Conservation (phyloP, 768 basidiomycete species). For the Chalciporus piperatus region DNA sequence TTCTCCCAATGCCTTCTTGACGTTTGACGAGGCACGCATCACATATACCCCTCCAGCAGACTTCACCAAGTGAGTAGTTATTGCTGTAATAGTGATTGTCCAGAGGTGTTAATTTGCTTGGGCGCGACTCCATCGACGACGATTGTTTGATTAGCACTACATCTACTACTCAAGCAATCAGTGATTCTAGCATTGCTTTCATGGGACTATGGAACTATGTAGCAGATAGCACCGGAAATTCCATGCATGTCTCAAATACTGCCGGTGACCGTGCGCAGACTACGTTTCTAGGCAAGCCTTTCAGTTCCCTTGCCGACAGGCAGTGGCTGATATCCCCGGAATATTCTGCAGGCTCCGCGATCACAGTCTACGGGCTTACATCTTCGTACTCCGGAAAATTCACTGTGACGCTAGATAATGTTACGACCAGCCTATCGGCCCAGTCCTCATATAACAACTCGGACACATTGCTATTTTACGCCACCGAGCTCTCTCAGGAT, state of each 20-base stretch:
- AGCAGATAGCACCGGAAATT: conserved; percentile 28
- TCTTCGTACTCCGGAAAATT: conserved; percentile 58
- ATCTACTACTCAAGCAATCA: conserved; percentile 36
- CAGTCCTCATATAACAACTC: conserved; percentile 51
- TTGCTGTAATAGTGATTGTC: conserved; percentile 4
- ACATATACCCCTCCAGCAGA: conserved; percentile 35
- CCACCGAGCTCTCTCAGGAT: conserved; percentile 55
- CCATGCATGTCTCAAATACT: conserved; percentile 33
- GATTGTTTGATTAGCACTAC: conserved; percentile 32
- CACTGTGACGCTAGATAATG: conserved; percentile 53
- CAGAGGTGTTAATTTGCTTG: background rate
- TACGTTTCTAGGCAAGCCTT: conserved; percentile 46
- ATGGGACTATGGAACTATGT: conserved; percentile 53
- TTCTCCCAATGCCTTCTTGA: conserved; percentile 39
- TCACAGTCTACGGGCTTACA: conserved; percentile 58
- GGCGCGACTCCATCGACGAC: conserved; percentile 16
- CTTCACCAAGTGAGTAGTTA: conserved; percentile 33
- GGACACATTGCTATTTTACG: conserved; percentile 59
- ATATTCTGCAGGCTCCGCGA: conserved; percentile 51
- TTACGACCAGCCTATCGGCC: conserved; percentile 46
- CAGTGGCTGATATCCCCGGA: conserved; percentile 1
- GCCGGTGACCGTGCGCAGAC: conserved; percentile 45
- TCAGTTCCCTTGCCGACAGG: background rate
- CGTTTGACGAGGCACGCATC: conserved; percentile 58
- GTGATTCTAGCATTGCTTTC: conserved; percentile 49